Evolutionary conservation across 768 basidiomycete genomes (phyloP).

Genomic region (Boletus sp.): DNA sequence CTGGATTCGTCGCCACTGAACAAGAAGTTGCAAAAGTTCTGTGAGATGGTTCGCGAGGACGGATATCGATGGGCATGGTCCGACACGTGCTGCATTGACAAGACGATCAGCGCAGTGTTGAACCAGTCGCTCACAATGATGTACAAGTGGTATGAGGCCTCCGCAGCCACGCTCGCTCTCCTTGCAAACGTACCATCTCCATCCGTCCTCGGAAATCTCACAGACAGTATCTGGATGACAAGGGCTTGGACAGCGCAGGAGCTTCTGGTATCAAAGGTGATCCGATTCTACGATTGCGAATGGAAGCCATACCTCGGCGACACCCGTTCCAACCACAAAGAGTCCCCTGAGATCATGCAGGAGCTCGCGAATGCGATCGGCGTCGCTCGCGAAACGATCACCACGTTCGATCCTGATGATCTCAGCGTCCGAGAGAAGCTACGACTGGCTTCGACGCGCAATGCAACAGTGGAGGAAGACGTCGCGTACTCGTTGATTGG

Average conservation of each 20-base stretch:
- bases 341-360: constrained; percentile 5
- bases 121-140: too few species aligned
- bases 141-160: too few species aligned
- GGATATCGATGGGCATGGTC: too few species aligned
- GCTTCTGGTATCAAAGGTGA: constrained; percentile 8
- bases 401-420: neutral
- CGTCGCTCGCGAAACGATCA: neutral
- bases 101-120: too few species aligned
- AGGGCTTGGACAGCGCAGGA: constrained; percentile 14
- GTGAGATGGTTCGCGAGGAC: too few species aligned
- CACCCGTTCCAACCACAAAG: constrained; percentile 6
- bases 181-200: neutral
- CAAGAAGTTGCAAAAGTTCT: too few species aligned
- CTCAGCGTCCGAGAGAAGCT: neutral
- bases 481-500: constrained; percentile 3
- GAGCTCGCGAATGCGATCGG: constrained; percentile 8
- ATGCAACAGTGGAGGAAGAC: too few species aligned
- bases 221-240: constrained; percentile 4
- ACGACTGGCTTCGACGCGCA: too few species aligned
- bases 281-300: constrained; percentile 8
- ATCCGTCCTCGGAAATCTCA: neutral
- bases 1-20: too few species aligned
- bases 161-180: neutral
- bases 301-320: constrained; percentile 13
- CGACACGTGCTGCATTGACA: too few species aligned